These are phyloP conservation scores for Aspergillus carlsbadensis DNA, from an alignment of 495 filamentous ascomycete genomes.

Conservation along the genomic window DNA sequence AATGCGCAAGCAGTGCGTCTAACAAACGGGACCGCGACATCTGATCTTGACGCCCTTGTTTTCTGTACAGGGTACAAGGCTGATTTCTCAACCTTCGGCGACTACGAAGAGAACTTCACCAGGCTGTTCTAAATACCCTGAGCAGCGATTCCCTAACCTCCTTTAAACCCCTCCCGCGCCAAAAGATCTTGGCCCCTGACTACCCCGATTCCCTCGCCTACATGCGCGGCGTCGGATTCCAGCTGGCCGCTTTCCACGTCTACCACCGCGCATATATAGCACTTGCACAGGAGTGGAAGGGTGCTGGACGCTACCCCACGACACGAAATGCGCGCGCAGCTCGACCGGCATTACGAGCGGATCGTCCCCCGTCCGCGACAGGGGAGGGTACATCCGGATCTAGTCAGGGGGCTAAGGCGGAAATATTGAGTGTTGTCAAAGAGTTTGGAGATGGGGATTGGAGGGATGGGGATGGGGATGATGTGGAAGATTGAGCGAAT, in stretches of 20 bases:
- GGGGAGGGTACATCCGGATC: too few relatives aligned
- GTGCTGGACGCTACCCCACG: too few relatives aligned
- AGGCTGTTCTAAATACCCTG: too few relatives aligned
- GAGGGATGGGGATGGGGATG: too few relatives aligned
- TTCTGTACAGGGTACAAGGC: constrained; percentile 17
- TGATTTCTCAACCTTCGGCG: constrained; percentile 12
- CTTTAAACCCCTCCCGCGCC: constrained; percentile 24
- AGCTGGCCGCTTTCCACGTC: constrained; percentile 34
- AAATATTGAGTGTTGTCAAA: too few relatives aligned
- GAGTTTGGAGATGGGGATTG: too few relatives aligned
- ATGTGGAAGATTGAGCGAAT: too few relatives aligned
- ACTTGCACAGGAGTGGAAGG: constrained; percentile 32
- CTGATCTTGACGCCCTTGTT: constrained; percentile 15
- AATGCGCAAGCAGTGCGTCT: too few relatives aligned
- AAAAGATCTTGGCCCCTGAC: constrained; percentile 38
- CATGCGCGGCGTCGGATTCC: constrained; percentile 14
- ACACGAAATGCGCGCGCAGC: too few relatives aligned
- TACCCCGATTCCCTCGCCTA: constrained; percentile 32
- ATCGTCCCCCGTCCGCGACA: too few relatives aligned
- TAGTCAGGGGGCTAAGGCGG: too few relatives aligned
- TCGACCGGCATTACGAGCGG: too few relatives aligned
- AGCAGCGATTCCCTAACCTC: neutral
- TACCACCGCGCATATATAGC: constrained; percentile 35
- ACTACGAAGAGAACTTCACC: neutral
- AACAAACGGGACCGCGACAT: constrained; percentile 4